Conservation (phyloP, 2,329 filamentous ascomycete genomes). For the Arachnopeziza araneosa region DNA sequence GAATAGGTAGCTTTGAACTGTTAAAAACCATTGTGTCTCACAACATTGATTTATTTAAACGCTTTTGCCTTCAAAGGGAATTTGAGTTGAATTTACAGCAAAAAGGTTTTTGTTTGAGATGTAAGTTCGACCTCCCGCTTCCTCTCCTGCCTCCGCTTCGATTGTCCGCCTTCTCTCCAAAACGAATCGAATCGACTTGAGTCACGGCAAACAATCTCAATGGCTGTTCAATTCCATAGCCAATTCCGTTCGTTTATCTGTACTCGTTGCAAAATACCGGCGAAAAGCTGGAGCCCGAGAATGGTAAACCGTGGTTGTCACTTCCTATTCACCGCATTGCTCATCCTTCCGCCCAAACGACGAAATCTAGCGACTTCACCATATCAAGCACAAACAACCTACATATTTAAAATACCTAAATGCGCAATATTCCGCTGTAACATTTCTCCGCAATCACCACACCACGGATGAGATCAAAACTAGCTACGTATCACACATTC, state of each 20-base stretch:
- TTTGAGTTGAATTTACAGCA: background rate
- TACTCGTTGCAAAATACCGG: background rate
- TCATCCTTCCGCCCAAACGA: background rate
- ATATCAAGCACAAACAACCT: background rate
- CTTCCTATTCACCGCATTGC: background rate
- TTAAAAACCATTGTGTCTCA: background rate
- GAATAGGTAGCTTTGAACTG: background rate
- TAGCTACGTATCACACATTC: background rate
- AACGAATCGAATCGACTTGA: background rate
- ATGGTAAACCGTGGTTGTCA: background rate
- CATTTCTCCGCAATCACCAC: background rate
- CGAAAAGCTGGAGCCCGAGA: background rate
- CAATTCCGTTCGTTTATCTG: background rate
- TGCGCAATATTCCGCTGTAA: background rate
- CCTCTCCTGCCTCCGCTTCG: background rate
- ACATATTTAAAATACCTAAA: background rate
- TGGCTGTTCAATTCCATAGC: background rate
- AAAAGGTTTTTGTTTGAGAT: background rate
- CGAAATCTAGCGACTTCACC: background rate
- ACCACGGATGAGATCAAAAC: background rate
- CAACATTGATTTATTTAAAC: background rate
- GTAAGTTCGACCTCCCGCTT: background rate
- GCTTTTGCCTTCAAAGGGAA: background rate
- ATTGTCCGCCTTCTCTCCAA: background rate
- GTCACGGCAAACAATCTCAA: background rate